Base-by-base conservation (phyloP, 805 yeast genomes). In the Saccharomycopsis vini region DNA sequence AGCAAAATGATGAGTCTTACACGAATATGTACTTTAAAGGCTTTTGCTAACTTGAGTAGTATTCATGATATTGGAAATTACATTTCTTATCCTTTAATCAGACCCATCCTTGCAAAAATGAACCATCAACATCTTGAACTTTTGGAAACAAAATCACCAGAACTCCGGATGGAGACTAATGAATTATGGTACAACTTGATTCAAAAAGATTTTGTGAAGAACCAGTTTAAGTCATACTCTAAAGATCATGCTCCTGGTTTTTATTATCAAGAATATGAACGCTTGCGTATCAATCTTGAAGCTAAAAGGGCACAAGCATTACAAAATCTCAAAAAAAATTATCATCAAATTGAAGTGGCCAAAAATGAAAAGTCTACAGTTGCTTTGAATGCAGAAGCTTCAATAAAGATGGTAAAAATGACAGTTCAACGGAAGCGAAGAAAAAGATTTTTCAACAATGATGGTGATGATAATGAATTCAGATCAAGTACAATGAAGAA, bases 321-420 rank as follows among this genome's bases (percentile, higher is more conserved):
- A n/a, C 16, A 44, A 5, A 44, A 44, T n/a, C 36, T 47, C 21
- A 47, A 47, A 40, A 37, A 33, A 16, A 41, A 43, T 20, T 43
- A 43, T 10, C 33, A 41, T 29, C 20, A 20, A 12, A 16, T 40
- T 12, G 42, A 45, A 23, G 33, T 31, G 37, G 37, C 21, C 16
- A 46, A 43, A 20, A n/a, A 23, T 3, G 16, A 32, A 13, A 46
- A 43, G 10, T 32, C 37, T 3, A 30, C 46, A 23, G 32, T 46
- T 3, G 34, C 38, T 2, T 36, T 46, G 16, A 43, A 43, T 24
- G 44, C 42, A 26, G 43, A 39, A n/a, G 26, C 33, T 4, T 40
- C 44, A 10, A 46, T 46, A 3, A 37, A 31, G 20, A 23, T 46
- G 42, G 36, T 46, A 2, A 36, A 39, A n/a, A 28, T 46, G 9